These are phyloP conservation scores for Sphaerulina musiva DNA, from an alignment of 2,329 filamentous ascomycete genomes.

Conservation along the genomic window DNA sequence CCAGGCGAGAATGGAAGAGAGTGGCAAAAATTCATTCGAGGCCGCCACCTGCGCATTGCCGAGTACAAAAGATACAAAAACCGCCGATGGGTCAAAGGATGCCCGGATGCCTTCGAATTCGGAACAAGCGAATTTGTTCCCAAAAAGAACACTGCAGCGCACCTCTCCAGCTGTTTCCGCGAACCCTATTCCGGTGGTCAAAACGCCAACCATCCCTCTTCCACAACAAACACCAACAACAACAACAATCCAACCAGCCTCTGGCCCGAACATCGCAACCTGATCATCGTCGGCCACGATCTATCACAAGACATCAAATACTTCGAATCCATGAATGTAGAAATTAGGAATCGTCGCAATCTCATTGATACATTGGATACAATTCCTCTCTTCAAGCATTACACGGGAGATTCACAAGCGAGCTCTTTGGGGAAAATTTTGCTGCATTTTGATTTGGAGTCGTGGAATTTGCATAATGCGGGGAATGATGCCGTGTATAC, in stretches of 20 bases:
- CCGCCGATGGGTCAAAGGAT: conserved; percentile 60
- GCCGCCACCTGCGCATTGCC: conserved; percentile 67
- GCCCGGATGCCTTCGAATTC: conserved; percentile 69
- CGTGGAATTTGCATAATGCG: conserved; percentile 34
- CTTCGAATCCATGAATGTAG: conserved; percentile 56
- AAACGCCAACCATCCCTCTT: neutral
- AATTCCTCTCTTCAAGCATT: conserved; percentile 59
- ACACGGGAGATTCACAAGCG: conserved; percentile 47
- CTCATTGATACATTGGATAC: conserved; percentile 58
- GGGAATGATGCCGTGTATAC: conserved; percentile 37
- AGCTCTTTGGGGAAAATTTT: conserved; percentile 57
- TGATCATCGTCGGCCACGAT: conserved; percentile 78
- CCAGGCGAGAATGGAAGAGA: conserved; percentile 57
- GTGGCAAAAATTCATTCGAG: conserved; percentile 63
- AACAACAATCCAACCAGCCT: neutral
- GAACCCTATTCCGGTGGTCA: conserved; percentile 45
- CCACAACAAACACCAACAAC: neutral
- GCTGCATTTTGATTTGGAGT: conserved; percentile 59
- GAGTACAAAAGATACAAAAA: conserved; percentile 66
- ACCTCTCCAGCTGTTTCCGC: conserved; percentile 51
- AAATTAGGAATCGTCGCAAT: conserved; percentile 40
- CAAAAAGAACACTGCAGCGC: conserved; percentile 39
- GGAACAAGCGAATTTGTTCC: conserved; percentile 54
- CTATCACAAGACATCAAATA: conserved; percentile 61
- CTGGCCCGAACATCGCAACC: conserved; percentile 44